A percentile compares a stretch with the other conserved stretches of the same genome.
Evolutionary conservation across 2,329 filamentous ascomycete species (phyloP).

Genomic region (Aspergillus ibericus): DNA sequence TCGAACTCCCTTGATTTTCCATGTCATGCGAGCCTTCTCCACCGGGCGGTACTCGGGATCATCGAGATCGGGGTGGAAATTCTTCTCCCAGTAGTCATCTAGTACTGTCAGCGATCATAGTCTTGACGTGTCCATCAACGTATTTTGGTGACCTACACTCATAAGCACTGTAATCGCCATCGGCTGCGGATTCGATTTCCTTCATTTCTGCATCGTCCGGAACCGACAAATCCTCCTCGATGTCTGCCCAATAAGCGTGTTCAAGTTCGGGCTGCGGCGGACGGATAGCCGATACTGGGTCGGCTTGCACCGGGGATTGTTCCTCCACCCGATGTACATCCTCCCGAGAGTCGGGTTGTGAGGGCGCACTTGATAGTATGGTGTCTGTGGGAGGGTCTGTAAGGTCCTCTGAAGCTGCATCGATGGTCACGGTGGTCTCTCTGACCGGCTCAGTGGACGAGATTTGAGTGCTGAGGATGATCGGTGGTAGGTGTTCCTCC

Average conservation of each 20-base stretch:
- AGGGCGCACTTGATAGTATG: background rate
- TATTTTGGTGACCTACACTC: slow-evolving; percentile 45
- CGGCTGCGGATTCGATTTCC: slow-evolving; percentile 52
- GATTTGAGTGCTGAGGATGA: slow-evolving; percentile 14
- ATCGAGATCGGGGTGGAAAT: slow-evolving; percentile 56
- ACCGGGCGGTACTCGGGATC: slow-evolving; percentile 58
- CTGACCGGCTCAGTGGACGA: slow-evolving; percentile 3
- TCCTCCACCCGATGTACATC: slow-evolving; percentile 4
- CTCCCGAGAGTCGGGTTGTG: slow-evolving; percentile 10
- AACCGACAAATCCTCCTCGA: slow-evolving; percentile 56
- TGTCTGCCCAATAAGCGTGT: slow-evolving; percentile 53
- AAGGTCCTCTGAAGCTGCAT: slow-evolving; percentile 12
- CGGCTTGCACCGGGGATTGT: slow-evolving; percentile 14
- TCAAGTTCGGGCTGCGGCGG: slow-evolving; percentile 29
- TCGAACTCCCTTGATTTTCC: slow-evolving; percentile 59
- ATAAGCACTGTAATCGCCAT: slow-evolving; percentile 54
- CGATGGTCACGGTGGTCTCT: slow-evolving; percentile 5
- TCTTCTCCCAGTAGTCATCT: slow-evolving; percentile 60
- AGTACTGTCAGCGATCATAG: slow-evolving; percentile 5
- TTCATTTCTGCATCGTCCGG: slow-evolving; percentile 60
- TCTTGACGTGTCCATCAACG: background rate
- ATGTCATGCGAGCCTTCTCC: slow-evolving; percentile 59
- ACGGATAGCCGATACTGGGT: slow-evolving; percentile 19
- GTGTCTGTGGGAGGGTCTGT: slow-evolving; percentile 7
- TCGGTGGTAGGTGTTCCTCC: slow-evolving; percentile 15